A percentile compares a stretch with the other conserved stretches of the same genome.
These are phyloP conservation scores for Setomelanomma holmii DNA, from an alignment of 2,329 filamentous ascomycete species.

Conservation along the genomic window DNA sequence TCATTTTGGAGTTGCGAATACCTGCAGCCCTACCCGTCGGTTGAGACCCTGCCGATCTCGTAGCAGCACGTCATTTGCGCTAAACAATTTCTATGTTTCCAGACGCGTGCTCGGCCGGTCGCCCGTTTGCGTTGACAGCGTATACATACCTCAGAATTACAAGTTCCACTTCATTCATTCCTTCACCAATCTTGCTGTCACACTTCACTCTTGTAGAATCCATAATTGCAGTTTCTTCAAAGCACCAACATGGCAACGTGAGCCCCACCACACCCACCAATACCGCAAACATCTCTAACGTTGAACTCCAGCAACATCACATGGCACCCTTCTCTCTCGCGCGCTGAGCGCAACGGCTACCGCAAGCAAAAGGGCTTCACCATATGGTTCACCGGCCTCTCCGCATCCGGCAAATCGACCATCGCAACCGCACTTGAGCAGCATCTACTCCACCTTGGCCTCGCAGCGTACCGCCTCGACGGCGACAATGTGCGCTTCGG, in stretches of 20 bases:
- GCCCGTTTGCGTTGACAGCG: slow-evolving; percentile 6
- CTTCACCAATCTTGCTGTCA: background rate
- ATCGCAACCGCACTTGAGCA: slow-evolving; percentile 97
- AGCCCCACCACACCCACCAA: slow-evolving; percentile 40
- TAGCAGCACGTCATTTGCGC: slow-evolving; percentile 38
- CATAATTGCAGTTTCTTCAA: slow-evolving; percentile 4
- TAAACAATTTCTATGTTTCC: slow-evolving; percentile 29
- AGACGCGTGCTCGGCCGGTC: slow-evolving; percentile 17
- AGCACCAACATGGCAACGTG: slow-evolving; percentile 43
- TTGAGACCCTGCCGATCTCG: slow-evolving; percentile 10
- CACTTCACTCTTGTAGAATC: background rate
- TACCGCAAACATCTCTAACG: slow-evolving; percentile 18
- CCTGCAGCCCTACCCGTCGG: slow-evolving; percentile 20
- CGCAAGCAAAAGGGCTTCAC: slow-evolving; percentile 91
- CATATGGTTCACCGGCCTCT: slow-evolving; percentile 97
- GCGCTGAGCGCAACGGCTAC: slow-evolving; percentile 74
- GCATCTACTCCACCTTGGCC: slow-evolving; percentile 85
- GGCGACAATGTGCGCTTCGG: slow-evolving; percentile 99
- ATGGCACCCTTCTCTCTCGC: slow-evolving; percentile 84
- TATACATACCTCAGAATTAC: slow-evolving; percentile 8
- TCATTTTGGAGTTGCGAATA: background rate
- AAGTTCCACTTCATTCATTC: background rate
- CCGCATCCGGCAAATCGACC: slow-evolving; percentile 95
- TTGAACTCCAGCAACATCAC: slow-evolving; percentile 75
- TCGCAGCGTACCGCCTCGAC: slow-evolving; percentile 90